A percentile compares a stretch with the other conserved stretches of the same genome.
Evolutionary conservation across 148 eudicot species (phyloP).

Genomic region (Silene conica): DNA sequence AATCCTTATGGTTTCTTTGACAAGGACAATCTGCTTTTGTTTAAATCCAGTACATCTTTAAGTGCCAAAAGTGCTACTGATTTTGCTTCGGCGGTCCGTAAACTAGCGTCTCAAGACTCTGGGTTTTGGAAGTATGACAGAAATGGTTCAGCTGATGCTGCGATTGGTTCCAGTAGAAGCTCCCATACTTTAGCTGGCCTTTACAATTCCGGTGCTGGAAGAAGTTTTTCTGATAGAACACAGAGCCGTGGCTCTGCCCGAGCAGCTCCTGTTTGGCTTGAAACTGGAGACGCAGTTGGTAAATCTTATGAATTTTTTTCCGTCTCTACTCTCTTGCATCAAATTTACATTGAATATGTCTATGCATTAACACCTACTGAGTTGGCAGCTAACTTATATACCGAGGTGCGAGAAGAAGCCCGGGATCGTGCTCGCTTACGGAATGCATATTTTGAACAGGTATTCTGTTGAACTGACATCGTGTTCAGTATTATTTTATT

Average conservation of each 20-base stretch:
- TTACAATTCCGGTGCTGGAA: constrained; percentile 47
- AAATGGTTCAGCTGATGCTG: constrained; percentile 56
- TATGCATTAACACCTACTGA: constrained; percentile 42
- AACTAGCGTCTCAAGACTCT: constrained; percentile 73
- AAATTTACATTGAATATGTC: constrained; percentile 25
- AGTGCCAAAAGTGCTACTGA: constrained; percentile 61
- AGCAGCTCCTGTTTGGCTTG: constrained; percentile 85
- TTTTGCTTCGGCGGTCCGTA: constrained; percentile 94
- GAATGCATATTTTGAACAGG: constrained; percentile 94
- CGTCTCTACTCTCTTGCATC: constrained; percentile 1
- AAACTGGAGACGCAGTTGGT: constrained; percentile 98
- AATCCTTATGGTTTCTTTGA: constrained; percentile 49
- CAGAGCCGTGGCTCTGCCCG: constrained; percentile 55
- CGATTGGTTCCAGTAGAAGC: constrained; percentile 72
- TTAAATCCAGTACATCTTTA: constrained; percentile 52
- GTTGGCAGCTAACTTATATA: constrained; percentile 82
- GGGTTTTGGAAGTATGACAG: constrained; percentile 67
- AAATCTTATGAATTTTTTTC: constrained; percentile 25
- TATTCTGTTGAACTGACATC: constrained; percentile 26
- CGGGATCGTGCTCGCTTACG: constrained; percentile 85
- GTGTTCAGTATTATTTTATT: constrained; percentile 9
- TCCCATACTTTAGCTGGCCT: constrained; percentile 63
- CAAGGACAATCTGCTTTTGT: constrained; percentile 52
- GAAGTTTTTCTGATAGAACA: constrained; percentile 52
- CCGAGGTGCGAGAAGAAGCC: constrained; percentile 91